Evolutionary conservation across 2,329 filamentous ascomycete species (phyloP).

Genomic region (Claviceps purpurea): DNA sequence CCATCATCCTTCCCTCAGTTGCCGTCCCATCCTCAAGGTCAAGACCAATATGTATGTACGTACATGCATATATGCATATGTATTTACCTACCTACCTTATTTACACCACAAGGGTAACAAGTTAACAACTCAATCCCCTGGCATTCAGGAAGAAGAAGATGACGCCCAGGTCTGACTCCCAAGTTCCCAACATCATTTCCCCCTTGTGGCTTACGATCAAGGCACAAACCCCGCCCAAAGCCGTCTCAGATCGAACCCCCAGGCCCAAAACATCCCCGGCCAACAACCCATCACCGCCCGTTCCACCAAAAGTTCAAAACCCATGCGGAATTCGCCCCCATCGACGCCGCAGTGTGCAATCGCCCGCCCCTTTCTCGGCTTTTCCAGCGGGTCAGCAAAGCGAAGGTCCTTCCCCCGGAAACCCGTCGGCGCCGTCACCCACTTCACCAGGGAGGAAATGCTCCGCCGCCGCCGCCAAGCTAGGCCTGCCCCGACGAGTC

Average conservation of each 20-base stretch:
- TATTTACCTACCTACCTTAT: background rate
- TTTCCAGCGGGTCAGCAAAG: too few species aligned
- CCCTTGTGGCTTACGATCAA: background rate
- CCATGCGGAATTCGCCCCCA: conserved; percentile 3
- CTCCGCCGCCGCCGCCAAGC: conserved; percentile 4
- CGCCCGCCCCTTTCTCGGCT: background rate
- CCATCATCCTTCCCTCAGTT: too few species aligned
- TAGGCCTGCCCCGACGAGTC: too few species aligned
- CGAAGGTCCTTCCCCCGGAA: too few species aligned
- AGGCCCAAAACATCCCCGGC: background rate
- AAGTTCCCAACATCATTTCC: background rate
- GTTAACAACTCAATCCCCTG: too few species aligned
- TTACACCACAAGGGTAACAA: too few species aligned
- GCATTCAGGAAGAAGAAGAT: too few species aligned
- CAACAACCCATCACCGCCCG: background rate
- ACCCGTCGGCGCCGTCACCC: too few species aligned
- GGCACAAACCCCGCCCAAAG: too few species aligned
- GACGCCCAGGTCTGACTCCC: too few species aligned
- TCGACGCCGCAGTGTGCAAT: conserved; percentile 6
- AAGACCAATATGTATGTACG: background rate
- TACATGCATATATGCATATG: background rate
- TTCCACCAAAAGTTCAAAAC: background rate
- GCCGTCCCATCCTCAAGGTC: too few species aligned
- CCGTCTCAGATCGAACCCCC: background rate
- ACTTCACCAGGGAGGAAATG: conserved; percentile 3